Conservation (phyloP, 2,329 filamentous ascomycete genomes). For the Botryotinia calthae region DNA sequence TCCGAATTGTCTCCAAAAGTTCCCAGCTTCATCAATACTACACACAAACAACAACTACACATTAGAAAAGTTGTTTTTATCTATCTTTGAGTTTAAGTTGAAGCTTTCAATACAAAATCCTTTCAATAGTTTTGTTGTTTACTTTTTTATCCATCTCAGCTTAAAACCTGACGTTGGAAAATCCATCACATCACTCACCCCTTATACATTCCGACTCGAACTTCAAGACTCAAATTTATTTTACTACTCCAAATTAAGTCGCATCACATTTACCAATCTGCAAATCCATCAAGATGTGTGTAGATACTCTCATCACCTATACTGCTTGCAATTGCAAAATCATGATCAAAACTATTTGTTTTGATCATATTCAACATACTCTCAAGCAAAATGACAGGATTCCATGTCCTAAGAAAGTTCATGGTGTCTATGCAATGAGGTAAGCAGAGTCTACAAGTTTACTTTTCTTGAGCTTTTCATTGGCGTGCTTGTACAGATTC, state of each 20-base stretch:
- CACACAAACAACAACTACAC: background rate
- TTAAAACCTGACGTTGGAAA: background rate
- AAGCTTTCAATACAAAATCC: too few relatives aligned
- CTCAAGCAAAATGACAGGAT: background rate
- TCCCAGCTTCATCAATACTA: background rate
- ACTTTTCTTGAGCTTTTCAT: background rate
- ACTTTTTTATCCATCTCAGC: background rate
- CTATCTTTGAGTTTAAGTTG: background rate
- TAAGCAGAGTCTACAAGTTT: background rate
- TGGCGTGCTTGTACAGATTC: background rate
- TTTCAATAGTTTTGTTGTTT: background rate
- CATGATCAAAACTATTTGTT: slow-evolving; percentile 9
- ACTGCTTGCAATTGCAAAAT: background rate
- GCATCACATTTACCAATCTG: too few relatives aligned
- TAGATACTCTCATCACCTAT: background rate
- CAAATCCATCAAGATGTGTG: background rate
- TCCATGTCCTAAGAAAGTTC: background rate
- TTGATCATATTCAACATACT: background rate
- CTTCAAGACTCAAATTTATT: background rate
- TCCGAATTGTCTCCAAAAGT: background rate
- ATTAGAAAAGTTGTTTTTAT: background rate
- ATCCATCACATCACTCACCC: too few relatives aligned
- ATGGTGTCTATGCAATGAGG: background rate
- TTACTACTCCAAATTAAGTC: background rate
- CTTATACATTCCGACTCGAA: too few relatives aligned